Base-by-base conservation (phyloP, 106 monocot genomes). In the Dendrobium nobile region DNA sequence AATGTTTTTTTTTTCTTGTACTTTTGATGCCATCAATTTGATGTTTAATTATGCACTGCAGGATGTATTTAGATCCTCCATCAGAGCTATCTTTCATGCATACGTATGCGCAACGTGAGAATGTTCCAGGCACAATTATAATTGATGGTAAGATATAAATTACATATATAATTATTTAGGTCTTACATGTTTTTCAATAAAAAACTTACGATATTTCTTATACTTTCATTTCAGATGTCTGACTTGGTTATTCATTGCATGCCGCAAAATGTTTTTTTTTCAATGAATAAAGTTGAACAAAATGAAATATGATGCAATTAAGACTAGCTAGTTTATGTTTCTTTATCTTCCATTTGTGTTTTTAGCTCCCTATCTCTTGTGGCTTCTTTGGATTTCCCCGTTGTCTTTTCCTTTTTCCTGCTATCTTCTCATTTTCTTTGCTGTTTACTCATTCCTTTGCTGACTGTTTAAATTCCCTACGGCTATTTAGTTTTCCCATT, bases 61-160 rank as follows among this genome's bases (percentile, higher is more conserved):
- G 94, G 94, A 80, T 84, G 79, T 88, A 83, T 82, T 87, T 89
- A 83, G 86, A 80, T 81, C 65, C 79, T 67, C 59, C 76, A 2
- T 77, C 86, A 42, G 85, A 90, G 79, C 79, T 92, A 74, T 96
- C 96, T 47, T 96, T 94, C 75, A 90, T 90, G 92, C 67, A 80
- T 40, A 83, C 94, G 75, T 90, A 96, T 90, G 84, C 75, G 22
- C 84, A 85, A 20, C 93, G 94, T 41, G 86, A 87, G 48, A 85
- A 86, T 75, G 90, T 92, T 82, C 96, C 89, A 51, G 94, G 94
- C 73, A 82, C 89, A 75, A 79, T 96, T 61, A 90, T 96, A 64
- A 85, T 96, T 86, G 96, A 96, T 92, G 96, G 96, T 94, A 86
- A 77, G 82, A 33, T 37, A 9, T 37, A 9, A 70, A 6, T 37